Base-by-base conservation (phyloP, 2,329 filamentous ascomycete genomes). In the Aspergillus bombycis region DNA sequence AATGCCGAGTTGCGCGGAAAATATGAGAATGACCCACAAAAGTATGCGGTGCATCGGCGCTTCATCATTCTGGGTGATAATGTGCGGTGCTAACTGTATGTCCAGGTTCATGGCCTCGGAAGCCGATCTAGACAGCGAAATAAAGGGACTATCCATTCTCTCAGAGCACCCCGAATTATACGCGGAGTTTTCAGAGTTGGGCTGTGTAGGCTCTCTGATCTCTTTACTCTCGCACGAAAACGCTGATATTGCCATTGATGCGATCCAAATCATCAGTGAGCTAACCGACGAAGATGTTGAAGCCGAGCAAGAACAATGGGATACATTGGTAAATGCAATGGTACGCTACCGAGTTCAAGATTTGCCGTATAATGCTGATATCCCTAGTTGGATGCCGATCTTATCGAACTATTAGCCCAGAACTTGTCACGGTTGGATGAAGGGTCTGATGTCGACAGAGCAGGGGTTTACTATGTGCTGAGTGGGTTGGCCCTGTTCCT, bases 171-270 rank as follows among this genome's bases (percentile, higher is more conserved):
- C 94, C 3, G 89, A 91, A 65, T 84, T 97, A 23, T 97, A 95
- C 77, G 82, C 82, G 14, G 92, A 96, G 65, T 93, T 97, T 72
- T 89, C 90, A 36, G 89, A 88, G 68, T 82, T 93, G 58, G 91
- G 91, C 23, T 91, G 88, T 63, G 88, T 89, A 0, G 86, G 80
- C 5, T 94, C 90, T 60, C 79, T 99, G 57, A 92, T 96, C 1
- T 87, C 89, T 2, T 79, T 99, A 58, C 82, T 99, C 56, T 90
- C 94, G 19, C 95, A 99, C 76, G 95, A 99, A 72, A 99, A 99
- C 76, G 94, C 94, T 0, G 95, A 99, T 74, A 96, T 99, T 68
- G 93, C 95, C 12, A 96, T 98, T 71, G 92, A 91, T 67, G 92
- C 91, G 0, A 89, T 97, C 57, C 91, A 98, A 80, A 91, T 97